Evolutionary conservation across 768 basidiomycete genomes (phyloP).

Genomic region (Flagelloscypha sp.): DNA sequence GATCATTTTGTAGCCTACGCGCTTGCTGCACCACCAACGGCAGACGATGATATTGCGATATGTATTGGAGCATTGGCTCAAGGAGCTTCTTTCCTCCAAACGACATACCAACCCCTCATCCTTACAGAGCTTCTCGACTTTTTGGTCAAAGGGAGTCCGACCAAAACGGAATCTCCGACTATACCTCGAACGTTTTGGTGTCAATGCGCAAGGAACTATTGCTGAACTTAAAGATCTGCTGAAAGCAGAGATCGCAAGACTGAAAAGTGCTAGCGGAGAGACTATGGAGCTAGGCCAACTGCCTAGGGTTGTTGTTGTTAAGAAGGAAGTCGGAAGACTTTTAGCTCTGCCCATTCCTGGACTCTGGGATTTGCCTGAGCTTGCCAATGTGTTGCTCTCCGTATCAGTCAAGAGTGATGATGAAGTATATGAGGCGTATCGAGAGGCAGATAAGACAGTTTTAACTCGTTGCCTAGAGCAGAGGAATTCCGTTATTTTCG

Average conservation of each 20-base stretch:
- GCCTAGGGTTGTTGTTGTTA: slow-evolving; percentile 34
- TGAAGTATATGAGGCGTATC: slow-evolving; percentile 26
- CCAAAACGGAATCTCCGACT: slow-evolving; percentile 30
- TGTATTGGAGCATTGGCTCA: slow-evolving; percentile 45
- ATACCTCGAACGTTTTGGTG: slow-evolving; percentile 31
- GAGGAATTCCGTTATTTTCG: slow-evolving; percentile 28
- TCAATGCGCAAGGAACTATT: slow-evolving; percentile 27
- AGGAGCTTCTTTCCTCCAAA: slow-evolving; percentile 40
- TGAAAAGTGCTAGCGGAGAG: slow-evolving; percentile 22
- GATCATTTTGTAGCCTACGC: slow-evolving; percentile 34
- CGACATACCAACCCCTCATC: slow-evolving; percentile 39
- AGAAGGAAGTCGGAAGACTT: slow-evolving; percentile 35
- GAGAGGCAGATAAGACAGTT: slow-evolving; percentile 14
- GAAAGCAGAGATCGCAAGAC: slow-evolving; percentile 24
- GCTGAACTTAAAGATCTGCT: slow-evolving; percentile 30
- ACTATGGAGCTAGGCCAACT: slow-evolving; percentile 34
- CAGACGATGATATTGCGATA: slow-evolving; percentile 27
- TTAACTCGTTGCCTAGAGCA: slow-evolving; percentile 18
- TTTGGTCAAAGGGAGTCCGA: slow-evolving; percentile 25
- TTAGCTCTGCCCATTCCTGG: slow-evolving; percentile 40
- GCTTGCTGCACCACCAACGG: slow-evolving; percentile 21
- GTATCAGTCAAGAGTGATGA: slow-evolving; percentile 26
- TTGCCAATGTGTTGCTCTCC: slow-evolving; percentile 24
- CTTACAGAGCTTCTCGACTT: slow-evolving; percentile 36
- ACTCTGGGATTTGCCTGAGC: slow-evolving; percentile 39